Evolutionary conservation across 495 filamentous ascomycete species (phyloP).

Genomic region (Halenospora varia): DNA sequence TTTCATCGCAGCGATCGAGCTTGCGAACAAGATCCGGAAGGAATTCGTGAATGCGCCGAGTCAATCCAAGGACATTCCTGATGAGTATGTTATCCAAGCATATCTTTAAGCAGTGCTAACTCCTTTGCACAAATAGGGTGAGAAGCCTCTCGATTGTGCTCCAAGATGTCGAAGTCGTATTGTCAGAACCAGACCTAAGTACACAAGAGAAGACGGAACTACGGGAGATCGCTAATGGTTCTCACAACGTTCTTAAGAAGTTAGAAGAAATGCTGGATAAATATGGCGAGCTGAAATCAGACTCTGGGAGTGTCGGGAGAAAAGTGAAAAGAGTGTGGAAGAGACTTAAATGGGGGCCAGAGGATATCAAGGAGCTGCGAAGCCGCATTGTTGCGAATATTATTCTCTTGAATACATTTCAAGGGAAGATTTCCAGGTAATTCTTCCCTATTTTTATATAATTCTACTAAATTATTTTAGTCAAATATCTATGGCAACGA

Average conservation of each 20-base stretch:
- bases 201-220: conserved; percentile 9
- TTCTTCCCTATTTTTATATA: too few species aligned
- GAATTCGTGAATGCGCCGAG: conserved; percentile 27
- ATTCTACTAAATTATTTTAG: too few species aligned
- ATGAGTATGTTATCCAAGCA: conserved; percentile 13
- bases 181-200: background rate
- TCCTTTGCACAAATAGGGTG: conserved; percentile 12
- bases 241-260: conserved; percentile 9
- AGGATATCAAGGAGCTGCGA: conserved; percentile 27
- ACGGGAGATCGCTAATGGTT: conserved; percentile 6
- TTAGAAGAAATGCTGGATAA: conserved; percentile 8
- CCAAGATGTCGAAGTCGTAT: conserved; percentile 18
- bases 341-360: conserved; percentile 29
- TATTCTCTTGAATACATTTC: conserved; percentile 18
- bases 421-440: conserved; percentile 3
- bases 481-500: too few species aligned
- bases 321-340: conserved; percentile 25
- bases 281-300: conserved; percentile 7
- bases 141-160: conserved; percentile 24
- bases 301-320: conserved; percentile 1
- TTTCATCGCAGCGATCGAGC: conserved; percentile 20
- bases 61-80: conserved; percentile 26
- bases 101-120: background rate
- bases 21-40: conserved; percentile 25
- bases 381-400: conserved; percentile 25